Evolutionary conservation across 176 grass and related monocot genomes (phyloP), one percentile per base, ranked within the genome.

Genomic region (Bonia amplexicaulis): DNA sequence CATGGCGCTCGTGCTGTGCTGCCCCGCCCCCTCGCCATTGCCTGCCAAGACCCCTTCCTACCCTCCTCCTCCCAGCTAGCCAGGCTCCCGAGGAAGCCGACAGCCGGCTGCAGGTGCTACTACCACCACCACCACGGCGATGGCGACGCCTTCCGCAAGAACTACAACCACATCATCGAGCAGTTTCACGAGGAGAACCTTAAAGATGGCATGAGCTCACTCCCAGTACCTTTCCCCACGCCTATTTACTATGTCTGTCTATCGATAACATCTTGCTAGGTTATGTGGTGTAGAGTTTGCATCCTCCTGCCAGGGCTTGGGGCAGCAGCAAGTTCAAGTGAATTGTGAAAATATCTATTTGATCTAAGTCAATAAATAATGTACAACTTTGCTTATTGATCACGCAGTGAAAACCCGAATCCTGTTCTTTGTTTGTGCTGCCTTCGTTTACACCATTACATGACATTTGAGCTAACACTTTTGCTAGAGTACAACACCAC

Each of bases 171-270:
- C 90, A 91, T 94, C 57, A 90, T 93, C 23, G 90, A 91, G 74
- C 89, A 91, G 69, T 97, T 97, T 81, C 92, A 82, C 60, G 86
- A 93, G 72, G n/a, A n/a, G n/a, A 91, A 95, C 89, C 92, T 95
- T 69, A 88, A 88, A 83, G 89, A 96, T 80, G 91, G 91, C 29
- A 91, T 98, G 37, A 91, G 91, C 71, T 67, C 66, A 0, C 72
- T 46, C 16, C 62, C 75, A 14, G 14, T 39, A 27, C 6, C 84
- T 8, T 7, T 12, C 65, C 53, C n/a, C 22, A 15, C 22, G 7
- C 12, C 27, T 42, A 61, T 13, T 72, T 31, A 17, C 47, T 13
- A 7, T 22, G 13, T 20, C 9, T 59, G 4, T 40, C 17, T 54
- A 19, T 42, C 9, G 14, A 2, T 22, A 74, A 2, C 6, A 80